A percentile compares a stretch with the other conserved stretches of the same genome.
Conservation (phyloP, 106 monocot genomes). For the Acanthochlamys bracteata region DNA sequence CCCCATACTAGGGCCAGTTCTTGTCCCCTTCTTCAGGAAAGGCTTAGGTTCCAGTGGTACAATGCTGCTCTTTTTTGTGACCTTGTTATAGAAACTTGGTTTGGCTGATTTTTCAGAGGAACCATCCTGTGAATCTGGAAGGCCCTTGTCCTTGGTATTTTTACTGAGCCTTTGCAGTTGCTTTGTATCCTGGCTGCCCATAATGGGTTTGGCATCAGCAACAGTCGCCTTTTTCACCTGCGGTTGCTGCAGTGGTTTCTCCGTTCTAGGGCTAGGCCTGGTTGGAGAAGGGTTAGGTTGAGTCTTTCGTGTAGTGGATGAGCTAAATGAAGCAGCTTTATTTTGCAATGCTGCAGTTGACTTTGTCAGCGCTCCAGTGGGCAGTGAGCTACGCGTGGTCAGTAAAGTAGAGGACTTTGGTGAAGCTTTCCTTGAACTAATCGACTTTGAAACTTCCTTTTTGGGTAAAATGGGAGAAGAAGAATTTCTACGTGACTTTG, state of each 20-base stretch:
- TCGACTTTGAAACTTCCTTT: conserved; percentile 46
- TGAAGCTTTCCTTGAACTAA: conserved; percentile 41
- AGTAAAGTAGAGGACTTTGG: conserved; percentile 28
- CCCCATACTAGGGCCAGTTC: conserved; percentile 24
- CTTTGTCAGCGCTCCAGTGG: conserved; percentile 34
- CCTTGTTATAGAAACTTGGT: conserved; percentile 62
- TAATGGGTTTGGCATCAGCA: conserved; percentile 7
- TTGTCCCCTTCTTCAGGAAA: conserved; percentile 45
- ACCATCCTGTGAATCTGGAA: conserved; percentile 28
- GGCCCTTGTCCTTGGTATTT: conserved; percentile 28
- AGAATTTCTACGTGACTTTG: conserved; percentile 71
- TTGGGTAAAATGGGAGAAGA: conserved; percentile 62
- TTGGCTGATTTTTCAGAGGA: conserved; percentile 30
- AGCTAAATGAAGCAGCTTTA: conserved; percentile 23
- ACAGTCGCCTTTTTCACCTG: conserved; percentile 12
- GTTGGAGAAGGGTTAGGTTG: conserved; percentile 21
- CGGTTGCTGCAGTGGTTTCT: conserved; percentile 14
- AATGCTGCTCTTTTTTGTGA: conserved; percentile 74
- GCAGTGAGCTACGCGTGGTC: conserved; percentile 27
- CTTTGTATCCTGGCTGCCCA: conserved; percentile 40
- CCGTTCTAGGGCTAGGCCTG: conserved; percentile 10
- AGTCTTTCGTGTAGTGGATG: conserved; percentile 26
- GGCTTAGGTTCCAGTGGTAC: conserved; percentile 90
- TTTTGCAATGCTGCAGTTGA: conserved; percentile 28
- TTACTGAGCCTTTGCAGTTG: conserved; percentile 27